Percentiles rank a stretch among this genome's conserved stretches.
Evolutionary conservation across 257 asterid species (phyloP).

Genomic region (Orobanche coerulescens): DNA sequence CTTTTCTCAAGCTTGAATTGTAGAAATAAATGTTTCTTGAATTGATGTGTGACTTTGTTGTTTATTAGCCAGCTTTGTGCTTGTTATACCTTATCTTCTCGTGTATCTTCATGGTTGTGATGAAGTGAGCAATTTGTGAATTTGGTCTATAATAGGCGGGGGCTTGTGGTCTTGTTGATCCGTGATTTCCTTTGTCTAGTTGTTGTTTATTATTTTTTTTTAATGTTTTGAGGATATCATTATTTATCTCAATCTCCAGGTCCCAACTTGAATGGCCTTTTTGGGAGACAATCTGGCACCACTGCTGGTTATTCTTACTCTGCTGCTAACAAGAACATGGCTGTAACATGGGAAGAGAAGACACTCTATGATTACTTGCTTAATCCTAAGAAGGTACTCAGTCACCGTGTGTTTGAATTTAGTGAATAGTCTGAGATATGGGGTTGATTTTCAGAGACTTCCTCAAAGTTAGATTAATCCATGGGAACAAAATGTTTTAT

Average conservation of each 20-base stretch:
- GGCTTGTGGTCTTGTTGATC: neutral
- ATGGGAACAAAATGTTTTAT: neutral
- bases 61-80: too few relatives aligned
- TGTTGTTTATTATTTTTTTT: neutral
- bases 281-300: constrained; percentile 93
- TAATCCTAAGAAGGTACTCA: constrained; percentile 73
- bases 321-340: constrained; percentile 85
- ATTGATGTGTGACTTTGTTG: too few relatives aligned
- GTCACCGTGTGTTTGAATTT: neutral
- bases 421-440: too few relatives aligned
- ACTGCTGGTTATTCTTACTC: constrained; percentile 90
- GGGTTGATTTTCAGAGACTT: neutral
- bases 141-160: neutral
- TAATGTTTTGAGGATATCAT: neutral
- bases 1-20: too few relatives aligned
- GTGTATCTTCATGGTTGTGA: too few relatives aligned
- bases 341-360: constrained; percentile 84
- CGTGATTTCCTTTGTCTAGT: neutral
- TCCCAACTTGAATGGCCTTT: constrained; percentile 89
- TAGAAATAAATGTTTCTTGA: too few relatives aligned
- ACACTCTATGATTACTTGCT: constrained; percentile 87
- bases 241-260: constrained; percentile 32
- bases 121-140: too few relatives aligned
- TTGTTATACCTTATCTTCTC: too few relatives aligned
- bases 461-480: neutral